A percentile compares a stretch with the other conserved stretches of the same genome.
phyloP scores from a whole-genome alignment of 2,329 filamentous ascomycete species.

The Arthrobotrys iridis region DNA sequence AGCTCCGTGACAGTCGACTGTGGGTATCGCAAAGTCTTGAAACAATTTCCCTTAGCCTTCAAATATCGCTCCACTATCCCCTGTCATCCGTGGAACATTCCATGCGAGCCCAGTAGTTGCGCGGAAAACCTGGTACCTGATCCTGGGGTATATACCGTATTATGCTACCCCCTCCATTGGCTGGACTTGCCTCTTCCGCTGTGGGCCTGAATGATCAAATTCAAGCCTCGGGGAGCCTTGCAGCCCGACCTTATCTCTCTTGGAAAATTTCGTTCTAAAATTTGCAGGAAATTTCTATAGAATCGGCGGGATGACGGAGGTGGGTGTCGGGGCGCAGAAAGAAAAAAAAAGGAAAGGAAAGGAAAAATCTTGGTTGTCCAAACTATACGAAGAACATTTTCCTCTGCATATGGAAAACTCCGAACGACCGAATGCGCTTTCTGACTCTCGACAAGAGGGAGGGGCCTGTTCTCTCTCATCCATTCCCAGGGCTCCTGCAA shows the following conservation, averaged over 20 bases:
- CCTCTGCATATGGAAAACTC: slow-evolving; percentile 29
- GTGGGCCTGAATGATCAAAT: slow-evolving; percentile 40
- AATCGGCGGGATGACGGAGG: slow-evolving; percentile 46
- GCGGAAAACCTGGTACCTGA: slow-evolving; percentile 52
- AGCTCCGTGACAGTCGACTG: slow-evolving; percentile 15
- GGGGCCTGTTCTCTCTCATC: background rate
- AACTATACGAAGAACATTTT: background rate
- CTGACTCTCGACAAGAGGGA: background rate
- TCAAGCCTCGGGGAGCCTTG: slow-evolving; percentile 14
- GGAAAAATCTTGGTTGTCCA: too few species aligned
- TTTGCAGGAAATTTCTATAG: slow-evolving; percentile 17
- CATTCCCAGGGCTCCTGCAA: slow-evolving; percentile 34
- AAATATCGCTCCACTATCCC: slow-evolving; percentile 20
- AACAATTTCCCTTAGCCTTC: slow-evolving; percentile 43
- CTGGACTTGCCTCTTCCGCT: slow-evolving; percentile 50
- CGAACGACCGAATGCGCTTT: slow-evolving; percentile 18
- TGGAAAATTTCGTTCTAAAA: slow-evolving; percentile 19
- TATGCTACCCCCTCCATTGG: slow-evolving; percentile 37
- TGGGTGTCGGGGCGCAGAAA: slow-evolving; percentile 35
- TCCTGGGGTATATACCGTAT: slow-evolving; percentile 54
- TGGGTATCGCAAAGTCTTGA: slow-evolving; percentile 32
- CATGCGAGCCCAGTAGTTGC: slow-evolving; percentile 47
- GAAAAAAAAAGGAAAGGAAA: slow-evolving; percentile 16
- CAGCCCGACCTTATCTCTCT: slow-evolving; percentile 3
- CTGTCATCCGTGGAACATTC: slow-evolving; percentile 48